Evolutionary conservation across 2,329 filamentous ascomycete genomes (phyloP), one percentile per base, ranked within the genome.

Genomic region (Stemphylium beticola): DNA sequence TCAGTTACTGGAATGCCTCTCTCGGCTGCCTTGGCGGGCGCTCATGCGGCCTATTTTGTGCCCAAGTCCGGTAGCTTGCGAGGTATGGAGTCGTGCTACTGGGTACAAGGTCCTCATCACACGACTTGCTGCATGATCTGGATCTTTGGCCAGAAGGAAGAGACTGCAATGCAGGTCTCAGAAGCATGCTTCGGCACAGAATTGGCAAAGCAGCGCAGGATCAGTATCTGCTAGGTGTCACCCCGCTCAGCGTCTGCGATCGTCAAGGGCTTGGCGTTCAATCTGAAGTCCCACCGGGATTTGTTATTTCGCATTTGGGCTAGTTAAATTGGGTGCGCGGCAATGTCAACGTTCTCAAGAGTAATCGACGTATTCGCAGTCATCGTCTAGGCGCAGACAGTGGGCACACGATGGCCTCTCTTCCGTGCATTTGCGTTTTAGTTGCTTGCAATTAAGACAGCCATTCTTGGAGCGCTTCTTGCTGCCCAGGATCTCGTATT

Each of bases 341-440:
- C 7, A 22, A 7, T 20, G 24, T 32, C 20, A 38, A 9, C n/a
- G 18, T 14, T 32, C 20, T 66, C 59, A 67, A 5, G 58, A 54
- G 31, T 62, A 49, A n/a, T 64, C 52, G 4, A 61, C 53, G 31
- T 73, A 71, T 37, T 62, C 54, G 51, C 69, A 73, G 39, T 67
- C 64, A 24, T 69, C 66, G 22, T 68, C 64, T 4, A 69, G 12
- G 24, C 64, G 71, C 26, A 71, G 42, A 41, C 68, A 73, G 48
- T 71, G 57, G 2, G 67, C 63, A 52, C 70, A 72, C 1, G 55
- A 65, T 6, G 69, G 72, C 24, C 56, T 63, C 39, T 71, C 68
- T 62, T 74, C 67, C 15, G 65, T 68, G 39, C 71, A 74, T 49
- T 72, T 69, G 7, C 70, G 64, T 57, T 53, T 70, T 45, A 68